Conservation (phyloP, 2,329 filamentous ascomycete genomes). For the Aspergillus tanneri region DNA sequence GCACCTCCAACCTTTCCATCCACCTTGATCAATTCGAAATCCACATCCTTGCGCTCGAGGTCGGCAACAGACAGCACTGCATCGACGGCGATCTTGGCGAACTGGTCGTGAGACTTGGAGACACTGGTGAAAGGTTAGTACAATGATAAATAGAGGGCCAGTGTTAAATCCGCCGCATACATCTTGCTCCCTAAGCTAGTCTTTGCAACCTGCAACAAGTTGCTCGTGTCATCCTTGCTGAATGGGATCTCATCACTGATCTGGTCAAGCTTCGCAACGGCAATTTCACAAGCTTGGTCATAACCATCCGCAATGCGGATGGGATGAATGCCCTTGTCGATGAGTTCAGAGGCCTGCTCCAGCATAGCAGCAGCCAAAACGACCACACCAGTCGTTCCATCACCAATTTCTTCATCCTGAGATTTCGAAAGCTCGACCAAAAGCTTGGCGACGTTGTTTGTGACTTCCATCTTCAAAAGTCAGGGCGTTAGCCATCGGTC, state of each 20-base stretch:
- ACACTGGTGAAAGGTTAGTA: slow-evolving; percentile 52
- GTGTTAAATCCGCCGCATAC: slow-evolving; percentile 27
- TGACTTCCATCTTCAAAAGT: slow-evolving; percentile 83
- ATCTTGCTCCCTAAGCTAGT: slow-evolving; percentile 98
- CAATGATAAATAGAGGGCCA: neutral
- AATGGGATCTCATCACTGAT: slow-evolving; percentile 93
- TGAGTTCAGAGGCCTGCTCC: slow-evolving; percentile 94
- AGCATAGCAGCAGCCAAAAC: slow-evolving; percentile 91
- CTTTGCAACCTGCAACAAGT: slow-evolving; percentile 90
- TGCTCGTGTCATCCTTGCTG: slow-evolving; percentile 72
- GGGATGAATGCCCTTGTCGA: slow-evolving; percentile 99
- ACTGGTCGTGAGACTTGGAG: slow-evolving; percentile 97
- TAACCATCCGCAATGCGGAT: slow-evolving; percentile 98
- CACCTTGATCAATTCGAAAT: slow-evolving; percentile 99
- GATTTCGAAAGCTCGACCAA: slow-evolving; percentile 97
- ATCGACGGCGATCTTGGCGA: slow-evolving; percentile 94
- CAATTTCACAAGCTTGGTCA: slow-evolving; percentile 95
- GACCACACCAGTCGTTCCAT: slow-evolving; percentile 96
- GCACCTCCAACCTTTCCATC: slow-evolving; percentile 96
- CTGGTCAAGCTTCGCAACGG: slow-evolving; percentile 84
- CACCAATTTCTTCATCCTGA: slow-evolving; percentile 97
- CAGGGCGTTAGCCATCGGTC: slow-evolving; percentile 17
- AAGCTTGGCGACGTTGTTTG: slow-evolving; percentile 96
- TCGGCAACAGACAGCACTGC: slow-evolving; percentile 96
- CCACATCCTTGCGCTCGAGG: slow-evolving; percentile 91